Base-by-base conservation (phyloP, 805 yeast species). In the Wickerhamomyces queroliae region DNA sequence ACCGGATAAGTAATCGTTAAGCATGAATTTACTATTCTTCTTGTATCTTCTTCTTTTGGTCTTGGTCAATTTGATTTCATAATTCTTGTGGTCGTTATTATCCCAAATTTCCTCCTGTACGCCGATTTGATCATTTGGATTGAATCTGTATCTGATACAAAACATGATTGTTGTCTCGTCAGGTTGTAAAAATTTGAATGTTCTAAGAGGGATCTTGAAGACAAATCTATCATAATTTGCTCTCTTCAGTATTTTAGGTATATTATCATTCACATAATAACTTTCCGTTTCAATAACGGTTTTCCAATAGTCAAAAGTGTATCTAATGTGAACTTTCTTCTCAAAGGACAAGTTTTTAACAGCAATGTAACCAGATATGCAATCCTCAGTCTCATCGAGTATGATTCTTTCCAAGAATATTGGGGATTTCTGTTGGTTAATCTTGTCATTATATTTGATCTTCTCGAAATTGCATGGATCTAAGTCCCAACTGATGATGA, bases 271-370 rank as follows among this genome's bases (percentile, higher is more conserved):
- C 3, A 72, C 67, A 61, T 75, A 88, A 4, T 55, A 47, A 4
- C 90, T 83, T 31, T 77, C 78, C 24, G 82, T 73, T 55, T 84
- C 91, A 31, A 78, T 69, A 18, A 80, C 76, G 0, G 95, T 80
- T 32, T 64, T 65, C 98, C 98, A 90, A 51, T 70, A 63, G 57
- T 91, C 88, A 46, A 79, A 67, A 0, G 96, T 77, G 62, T 87
- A 90, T 39, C 89, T 69, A 13, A 85, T 72, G 13, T 76, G 72
- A 16, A 91, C 83, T 21, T 62, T 55, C 59, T 90, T 90, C 26
- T 76, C 71, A 60, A 69, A 90, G 10, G 82, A 69, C 5, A 86
- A 39, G 63, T 90, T 91, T 52, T 77, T 75, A 21, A 85, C 96
- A 3, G 91, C 85, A 34, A 90, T 67, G 38, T 79, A 80, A 2